Evolutionary conservation across 2,329 filamentous ascomycete genomes (phyloP), one percentile per base, ranked within the genome.

Genomic region (Fusarium compactum): DNA sequence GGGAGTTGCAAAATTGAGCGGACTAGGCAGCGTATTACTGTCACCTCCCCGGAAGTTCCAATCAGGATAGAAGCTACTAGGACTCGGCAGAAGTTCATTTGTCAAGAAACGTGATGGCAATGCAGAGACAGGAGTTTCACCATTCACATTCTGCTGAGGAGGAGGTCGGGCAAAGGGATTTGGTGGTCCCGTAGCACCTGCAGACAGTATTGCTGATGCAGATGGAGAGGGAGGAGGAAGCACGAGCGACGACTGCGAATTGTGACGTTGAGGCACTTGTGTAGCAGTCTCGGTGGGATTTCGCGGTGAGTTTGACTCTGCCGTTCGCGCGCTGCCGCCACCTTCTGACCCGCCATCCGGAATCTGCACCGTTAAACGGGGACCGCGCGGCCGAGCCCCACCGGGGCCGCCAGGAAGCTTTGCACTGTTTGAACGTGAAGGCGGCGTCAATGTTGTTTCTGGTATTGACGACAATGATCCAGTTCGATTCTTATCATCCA

Each of bases 121-220:
- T 6, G 95, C 95, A 3, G 95, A 98, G n/a, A 97, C 94, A 0
- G 96, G 96, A 0, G 96, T 91, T 24, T 74, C 73, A n/a, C 79
- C 82, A 65, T 84, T 85, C 69, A 85, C 81, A 74, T 86, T 89
- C 60, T 89, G 85, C 29, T 94, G 93, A 7, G 92, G 94, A 27
- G 91, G 88, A 1, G 95, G 96, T 44, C 95, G 88, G 10, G 96
- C 96, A 79, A 98, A 99, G 0, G 96, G 96, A 78, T 99, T 99
- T 4, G 94, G 94, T 16, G 96, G 96, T 0, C 96, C 96, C 40
- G 91, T 92, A 11, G 96, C 95, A 43, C 96, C 96, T 1, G 96
- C 96, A 50, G 94, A 97, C 58, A 98, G 85, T 9, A 98, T 85
- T 4, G 94, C 90, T 24, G 92, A 92, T 4, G 94, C 92, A 30